These are phyloP conservation scores for Achaetomiella virescens DNA, from an alignment of 495 filamentous ascomycete genomes.

Conservation along the genomic window DNA sequence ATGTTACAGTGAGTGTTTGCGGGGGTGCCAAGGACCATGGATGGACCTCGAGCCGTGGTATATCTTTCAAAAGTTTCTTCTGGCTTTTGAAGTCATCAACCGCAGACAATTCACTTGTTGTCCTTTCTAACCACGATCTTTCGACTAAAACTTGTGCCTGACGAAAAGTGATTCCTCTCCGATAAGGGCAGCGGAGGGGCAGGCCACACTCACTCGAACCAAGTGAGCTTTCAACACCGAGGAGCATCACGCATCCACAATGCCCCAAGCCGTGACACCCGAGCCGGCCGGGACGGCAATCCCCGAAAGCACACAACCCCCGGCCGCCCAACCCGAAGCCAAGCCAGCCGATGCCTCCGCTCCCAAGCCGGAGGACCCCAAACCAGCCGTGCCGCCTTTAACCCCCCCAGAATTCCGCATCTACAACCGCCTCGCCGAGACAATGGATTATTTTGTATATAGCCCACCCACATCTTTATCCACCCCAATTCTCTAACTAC, in stretches of 20 bases:
- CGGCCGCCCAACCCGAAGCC: background rate
- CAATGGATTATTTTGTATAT: slow-evolving; percentile 68
- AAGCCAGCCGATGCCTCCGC: too few species aligned
- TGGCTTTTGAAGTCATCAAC: background rate
- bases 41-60: too few species aligned
- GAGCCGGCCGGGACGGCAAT: background rate
- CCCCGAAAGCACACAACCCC: background rate
- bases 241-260: background rate
- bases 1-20: background rate
- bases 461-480: slow-evolving; percentile 11
- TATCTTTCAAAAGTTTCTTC: background rate
- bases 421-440: slow-evolving; percentile 69
- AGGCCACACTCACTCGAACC: too few species aligned
- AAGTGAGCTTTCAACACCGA: too few species aligned
- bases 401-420: slow-evolving; percentile 23
- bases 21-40: too few species aligned
- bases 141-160: too few species aligned
- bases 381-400: slow-evolving; percentile 21
- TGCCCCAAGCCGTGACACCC: background rate
- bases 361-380: background rate
- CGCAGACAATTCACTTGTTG: too few species aligned
- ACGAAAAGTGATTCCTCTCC: too few species aligned
- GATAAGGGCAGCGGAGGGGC: too few species aligned
- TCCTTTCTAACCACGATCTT: too few species aligned
- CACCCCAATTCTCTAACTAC: background rate